Evolutionary conservation across 106 monocot genomes (phyloP).

Genomic region (Vanilla planifolia): DNA sequence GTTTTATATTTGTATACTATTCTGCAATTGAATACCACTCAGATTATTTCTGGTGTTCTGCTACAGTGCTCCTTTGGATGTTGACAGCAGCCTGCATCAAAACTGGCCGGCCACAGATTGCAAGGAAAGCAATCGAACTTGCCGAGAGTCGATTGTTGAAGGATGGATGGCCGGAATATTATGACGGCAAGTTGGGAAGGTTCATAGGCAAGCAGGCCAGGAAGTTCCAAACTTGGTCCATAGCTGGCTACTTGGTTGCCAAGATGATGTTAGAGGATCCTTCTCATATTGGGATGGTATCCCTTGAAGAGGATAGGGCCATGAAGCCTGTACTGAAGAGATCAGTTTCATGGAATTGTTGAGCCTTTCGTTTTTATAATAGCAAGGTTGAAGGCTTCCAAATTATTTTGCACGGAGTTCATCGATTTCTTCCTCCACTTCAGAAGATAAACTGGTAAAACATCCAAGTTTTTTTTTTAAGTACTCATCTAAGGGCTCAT

Average conservation of each 20-base stretch:
- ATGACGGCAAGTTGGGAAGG: slow-evolving; percentile 19
- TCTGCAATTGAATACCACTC: no score
- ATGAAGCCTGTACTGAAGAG: slow-evolving; percentile 13
- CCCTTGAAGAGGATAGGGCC: slow-evolving; percentile 22
- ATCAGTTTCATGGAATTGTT: slow-evolving; percentile 18
- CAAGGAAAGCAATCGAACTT: slow-evolving; percentile 43
- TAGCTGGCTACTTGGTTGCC: slow-evolving; percentile 20
- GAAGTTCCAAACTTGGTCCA: slow-evolving; percentile 25
- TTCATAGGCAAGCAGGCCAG: slow-evolving; percentile 20
- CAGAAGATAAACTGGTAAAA: no score
- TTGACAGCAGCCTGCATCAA: slow-evolving; percentile 46
- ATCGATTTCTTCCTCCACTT: no score
- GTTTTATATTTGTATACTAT: no score
- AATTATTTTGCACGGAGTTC: no score
- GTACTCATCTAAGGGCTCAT: no score
- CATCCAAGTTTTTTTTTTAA: no score
- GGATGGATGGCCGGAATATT: slow-evolving; percentile 52
- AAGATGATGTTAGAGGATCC: slow-evolving; percentile 24
- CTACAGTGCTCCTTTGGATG: slow-evolving; percentile 59
- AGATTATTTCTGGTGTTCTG: background rate
- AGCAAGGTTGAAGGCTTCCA: no score
- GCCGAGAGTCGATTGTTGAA: slow-evolving; percentile 36
- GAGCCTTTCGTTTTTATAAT: no score
- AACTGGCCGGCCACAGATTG: slow-evolving; percentile 32
- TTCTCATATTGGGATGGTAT: slow-evolving; percentile 16